phyloP scores from a whole-genome alignment of 768 basidiomycete genomes.

The Omphalotus guepiniiformis region DNA sequence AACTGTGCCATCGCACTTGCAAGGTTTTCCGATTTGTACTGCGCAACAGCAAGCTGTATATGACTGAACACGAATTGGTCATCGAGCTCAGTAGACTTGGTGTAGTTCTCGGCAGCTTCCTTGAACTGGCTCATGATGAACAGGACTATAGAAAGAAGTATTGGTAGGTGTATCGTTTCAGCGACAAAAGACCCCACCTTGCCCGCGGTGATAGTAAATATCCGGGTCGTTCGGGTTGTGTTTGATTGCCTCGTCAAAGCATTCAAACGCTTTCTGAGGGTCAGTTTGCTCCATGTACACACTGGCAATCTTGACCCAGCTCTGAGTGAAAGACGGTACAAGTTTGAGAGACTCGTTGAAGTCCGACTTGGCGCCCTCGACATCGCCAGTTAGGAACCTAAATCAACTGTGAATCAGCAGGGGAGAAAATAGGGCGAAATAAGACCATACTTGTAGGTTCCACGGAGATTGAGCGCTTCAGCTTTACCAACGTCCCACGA shows the following conservation, averaged over 20 bases:
- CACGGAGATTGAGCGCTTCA: constrained; percentile 87
- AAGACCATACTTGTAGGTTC: constrained; percentile 93
- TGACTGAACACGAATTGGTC: constrained; percentile 91
- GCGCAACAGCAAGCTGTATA: constrained; percentile 94
- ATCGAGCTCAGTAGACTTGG: constrained; percentile 84
- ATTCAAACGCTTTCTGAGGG: constrained; percentile 76
- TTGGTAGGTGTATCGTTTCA: neutral
- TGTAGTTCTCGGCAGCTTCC: constrained; percentile 87
- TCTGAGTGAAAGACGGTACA: constrained; percentile 71
- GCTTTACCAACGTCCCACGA: constrained; percentile 72
- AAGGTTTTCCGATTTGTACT: constrained; percentile 83
- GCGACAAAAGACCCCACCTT: constrained; percentile 50
- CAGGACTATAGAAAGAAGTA: constrained; percentile 49
- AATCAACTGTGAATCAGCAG: neutral
- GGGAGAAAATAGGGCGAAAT: neutral
- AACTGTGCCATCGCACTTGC: constrained; percentile 89
- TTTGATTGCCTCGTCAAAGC: constrained; percentile 85
- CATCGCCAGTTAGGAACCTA: constrained; percentile 87
- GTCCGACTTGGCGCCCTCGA: constrained; percentile 78
- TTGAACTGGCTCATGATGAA: constrained; percentile 93
- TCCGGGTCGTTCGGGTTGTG: constrained; percentile 86
- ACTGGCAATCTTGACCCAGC: constrained; percentile 92
- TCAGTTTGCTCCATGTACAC: constrained; percentile 96
- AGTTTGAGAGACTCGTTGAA: constrained; percentile 72
- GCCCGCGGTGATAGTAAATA: constrained; percentile 98